A percentile compares a stretch with the other conserved stretches of the same genome.
Evolutionary conservation across 352 stramenopile genomes (phyloP).

Genomic region (Globisporangium polare): DNA sequence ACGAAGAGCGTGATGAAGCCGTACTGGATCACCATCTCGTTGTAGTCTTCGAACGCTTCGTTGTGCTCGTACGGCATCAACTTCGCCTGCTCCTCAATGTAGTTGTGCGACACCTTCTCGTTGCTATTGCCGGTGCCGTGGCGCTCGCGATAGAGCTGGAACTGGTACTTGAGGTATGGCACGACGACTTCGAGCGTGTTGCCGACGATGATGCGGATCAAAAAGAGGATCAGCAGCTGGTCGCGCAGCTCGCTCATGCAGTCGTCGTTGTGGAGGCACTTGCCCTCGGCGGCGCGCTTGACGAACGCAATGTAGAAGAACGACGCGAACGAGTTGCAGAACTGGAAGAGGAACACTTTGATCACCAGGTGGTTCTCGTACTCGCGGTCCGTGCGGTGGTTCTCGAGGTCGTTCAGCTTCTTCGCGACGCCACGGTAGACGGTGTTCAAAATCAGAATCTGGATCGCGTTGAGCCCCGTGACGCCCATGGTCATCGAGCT

Average conservation of each 20-base stretch:
- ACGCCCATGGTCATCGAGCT: slow-evolving; percentile 38
- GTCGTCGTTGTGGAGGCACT: slow-evolving; percentile 75
- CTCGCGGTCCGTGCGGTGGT: slow-evolving; percentile 87
- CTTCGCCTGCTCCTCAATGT: slow-evolving; percentile 83
- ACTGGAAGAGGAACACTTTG: slow-evolving; percentile 98
- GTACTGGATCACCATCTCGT: slow-evolving; percentile 93
- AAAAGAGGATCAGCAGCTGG: slow-evolving; percentile 90
- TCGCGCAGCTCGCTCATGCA: slow-evolving; percentile 89
- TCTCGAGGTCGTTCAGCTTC: slow-evolving; percentile 93
- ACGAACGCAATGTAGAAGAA: slow-evolving; percentile 94
- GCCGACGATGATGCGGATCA: slow-evolving; percentile 90
- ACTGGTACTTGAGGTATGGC: slow-evolving; percentile 79
- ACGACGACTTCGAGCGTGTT: slow-evolving; percentile 89
- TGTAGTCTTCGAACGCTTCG: slow-evolving; percentile 87
- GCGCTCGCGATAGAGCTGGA: slow-evolving; percentile 52
- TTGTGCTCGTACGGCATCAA: slow-evolving; percentile 77
- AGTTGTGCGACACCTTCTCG: slow-evolving; percentile 55
- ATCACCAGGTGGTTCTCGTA: slow-evolving; percentile 94
- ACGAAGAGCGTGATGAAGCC: slow-evolving; percentile 95
- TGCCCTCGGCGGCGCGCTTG: slow-evolving; percentile 45
- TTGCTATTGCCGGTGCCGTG: slow-evolving; percentile 17
- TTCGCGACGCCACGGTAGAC: slow-evolving; percentile 89
- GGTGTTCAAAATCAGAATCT: slow-evolving; percentile 93
- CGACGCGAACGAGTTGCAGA: slow-evolving; percentile 97
- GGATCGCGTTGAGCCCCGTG: slow-evolving; percentile 76